phyloP scores from a whole-genome alignment of 2,329 filamentous ascomycete species.

The Ampelomyces quisqualis region DNA sequence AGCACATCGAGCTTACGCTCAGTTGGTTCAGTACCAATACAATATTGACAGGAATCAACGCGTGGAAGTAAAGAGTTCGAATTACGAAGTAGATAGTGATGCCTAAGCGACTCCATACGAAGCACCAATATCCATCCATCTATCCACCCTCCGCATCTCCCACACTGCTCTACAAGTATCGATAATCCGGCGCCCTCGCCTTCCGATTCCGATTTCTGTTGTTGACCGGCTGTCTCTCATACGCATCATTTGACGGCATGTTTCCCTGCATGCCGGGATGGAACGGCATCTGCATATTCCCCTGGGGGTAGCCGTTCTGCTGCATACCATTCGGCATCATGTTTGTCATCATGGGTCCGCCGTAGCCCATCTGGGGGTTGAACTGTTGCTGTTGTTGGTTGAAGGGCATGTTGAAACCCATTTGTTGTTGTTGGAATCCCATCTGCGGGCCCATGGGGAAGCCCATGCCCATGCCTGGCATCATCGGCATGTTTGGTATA shows the following conservation, averaged over 20 bases:
- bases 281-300: neutral
- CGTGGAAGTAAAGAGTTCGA: too few relatives aligned
- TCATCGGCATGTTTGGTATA: constrained; percentile 15
- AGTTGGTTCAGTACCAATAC: too few relatives aligned
- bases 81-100: too few relatives aligned
- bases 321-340: constrained; percentile 12
- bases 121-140: too few relatives aligned
- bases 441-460: constrained; percentile 17
- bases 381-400: constrained; percentile 5
- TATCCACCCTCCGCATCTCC: neutral
- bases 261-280: constrained; percentile 4
- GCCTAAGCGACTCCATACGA: too few relatives aligned
- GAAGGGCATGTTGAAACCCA: constrained; percentile 14
- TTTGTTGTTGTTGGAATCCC: constrained; percentile 17
- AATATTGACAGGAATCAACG: too few relatives aligned
- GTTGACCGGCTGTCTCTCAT: constrained; percentile 94
- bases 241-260: constrained; percentile 62
- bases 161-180: constrained; percentile 13
- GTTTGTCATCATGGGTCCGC: constrained; percentile 11
- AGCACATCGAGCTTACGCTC: too few relatives aligned
- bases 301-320: neutral
- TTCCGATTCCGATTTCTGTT: constrained; percentile 79
- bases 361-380: constrained; percentile 6
- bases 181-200: constrained; percentile 79
- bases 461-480: constrained; percentile 27